Percentiles rank a stretch among this genome's conserved stretches.
phyloP scores from a whole-genome alignment of 1,284 basidiomycete species.

The Heterobasidion parviporum region DNA sequence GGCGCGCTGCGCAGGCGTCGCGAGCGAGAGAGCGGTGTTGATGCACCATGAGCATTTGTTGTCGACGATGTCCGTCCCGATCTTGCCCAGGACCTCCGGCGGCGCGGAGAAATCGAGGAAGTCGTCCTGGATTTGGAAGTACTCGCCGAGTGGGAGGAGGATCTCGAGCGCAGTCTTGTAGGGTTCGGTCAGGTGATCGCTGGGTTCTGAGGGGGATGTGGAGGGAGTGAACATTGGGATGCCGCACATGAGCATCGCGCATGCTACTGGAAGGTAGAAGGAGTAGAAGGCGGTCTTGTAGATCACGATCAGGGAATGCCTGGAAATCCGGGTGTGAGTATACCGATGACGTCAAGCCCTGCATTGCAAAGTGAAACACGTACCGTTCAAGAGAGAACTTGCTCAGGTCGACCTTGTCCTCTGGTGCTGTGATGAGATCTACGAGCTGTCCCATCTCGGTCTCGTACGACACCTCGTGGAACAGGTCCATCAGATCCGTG shows the following conservation, averaged over 20 bases:
- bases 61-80: constrained; percentile 97
- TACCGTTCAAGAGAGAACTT: constrained; percentile 86
- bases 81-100: constrained; percentile 91
- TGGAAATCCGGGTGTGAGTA: constrained; percentile 20
- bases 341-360: constrained; percentile 1
- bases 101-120: constrained; percentile 91
- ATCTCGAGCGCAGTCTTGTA: constrained; percentile 82
- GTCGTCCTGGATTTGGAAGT: constrained; percentile 99
- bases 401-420: constrained; percentile 79
- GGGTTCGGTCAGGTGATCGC: constrained; percentile 37
- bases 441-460: constrained; percentile 96
- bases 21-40: constrained; percentile 76
- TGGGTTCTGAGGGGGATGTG: constrained; percentile 85
- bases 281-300: constrained; percentile 99
- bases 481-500: constrained; percentile 83
- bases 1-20: constrained; percentile 45
- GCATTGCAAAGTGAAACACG: constrained; percentile 11
- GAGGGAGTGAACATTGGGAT: constrained; percentile 85
- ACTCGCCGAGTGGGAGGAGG: constrained; percentile 90
- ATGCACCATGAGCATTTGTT: constrained; percentile 99
- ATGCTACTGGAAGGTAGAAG: constrained; percentile 96
- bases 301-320: constrained; percentile 89
- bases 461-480: constrained; percentile 88
- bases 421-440: constrained; percentile 92
- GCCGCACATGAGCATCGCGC: constrained; percentile 80